Conservation (phyloP, 2,329 filamentous ascomycete genomes). For the Colletotrichum coccodes region DNA sequence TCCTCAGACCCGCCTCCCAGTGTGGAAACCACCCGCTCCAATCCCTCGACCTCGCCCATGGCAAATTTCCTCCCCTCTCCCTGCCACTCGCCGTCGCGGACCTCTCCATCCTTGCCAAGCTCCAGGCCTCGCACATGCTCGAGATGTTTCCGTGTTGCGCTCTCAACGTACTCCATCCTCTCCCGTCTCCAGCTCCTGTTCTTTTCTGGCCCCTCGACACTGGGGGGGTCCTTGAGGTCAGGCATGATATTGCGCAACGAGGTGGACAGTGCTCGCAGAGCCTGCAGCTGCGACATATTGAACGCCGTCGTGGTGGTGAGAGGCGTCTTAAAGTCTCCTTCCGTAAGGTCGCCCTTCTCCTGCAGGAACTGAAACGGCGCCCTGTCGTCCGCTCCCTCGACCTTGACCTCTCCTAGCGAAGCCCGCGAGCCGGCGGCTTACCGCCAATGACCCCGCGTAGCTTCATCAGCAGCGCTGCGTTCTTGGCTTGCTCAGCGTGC, state of each 20-base stretch:
- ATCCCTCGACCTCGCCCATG: conserved; percentile 64
- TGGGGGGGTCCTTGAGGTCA: conserved; percentile 56
- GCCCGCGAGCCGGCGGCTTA: conserved; percentile 37
- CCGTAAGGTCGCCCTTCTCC: conserved; percentile 60
- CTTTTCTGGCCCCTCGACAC: conserved; percentile 41
- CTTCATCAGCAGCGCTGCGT: conserved; percentile 75
- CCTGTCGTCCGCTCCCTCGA: conserved; percentile 35
- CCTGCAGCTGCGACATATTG: conserved; percentile 83
- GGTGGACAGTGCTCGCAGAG: conserved; percentile 73
- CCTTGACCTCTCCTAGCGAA: conserved; percentile 34
- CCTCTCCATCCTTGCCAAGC: conserved; percentile 67
- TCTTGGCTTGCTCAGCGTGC: conserved; percentile 75
- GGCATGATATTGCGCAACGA: conserved; percentile 73
- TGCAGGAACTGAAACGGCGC: conserved; percentile 67
- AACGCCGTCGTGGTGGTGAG: conserved; percentile 81
- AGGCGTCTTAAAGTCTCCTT: conserved; percentile 63
- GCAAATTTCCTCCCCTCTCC: conserved; percentile 61
- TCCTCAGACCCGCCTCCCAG: conserved; percentile 48
- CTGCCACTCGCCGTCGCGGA: conserved; percentile 73
- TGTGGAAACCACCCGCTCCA: conserved; percentile 62
- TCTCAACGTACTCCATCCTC: conserved; percentile 85
- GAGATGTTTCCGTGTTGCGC: conserved; percentile 79
- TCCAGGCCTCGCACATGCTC: conserved; percentile 77
- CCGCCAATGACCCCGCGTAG: conserved; percentile 60
- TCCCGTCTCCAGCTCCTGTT: conserved; percentile 73